Evolutionary conservation across 306 rosid species (phyloP), one percentile per base, ranked within the genome.

Genomic region (Ormosia semicastrata): DNA sequence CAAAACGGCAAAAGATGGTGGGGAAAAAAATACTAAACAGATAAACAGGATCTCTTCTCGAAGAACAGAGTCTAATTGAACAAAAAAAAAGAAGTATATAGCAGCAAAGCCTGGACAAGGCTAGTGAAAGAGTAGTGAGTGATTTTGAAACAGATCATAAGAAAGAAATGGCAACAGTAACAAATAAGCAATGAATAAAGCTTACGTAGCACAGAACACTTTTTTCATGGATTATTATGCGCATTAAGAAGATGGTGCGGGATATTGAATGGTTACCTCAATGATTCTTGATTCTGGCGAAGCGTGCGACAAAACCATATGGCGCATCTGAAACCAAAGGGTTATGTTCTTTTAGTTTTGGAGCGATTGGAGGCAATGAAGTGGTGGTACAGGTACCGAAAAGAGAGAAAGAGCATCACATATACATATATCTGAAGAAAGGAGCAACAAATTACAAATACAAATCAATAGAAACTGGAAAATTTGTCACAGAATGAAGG

Each of bases 241-340:
- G 59, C 62, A 66, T 64, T 5, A 49, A 76, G 14, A 12, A 46
- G 36, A 71, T 40, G 37, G 62, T 64, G 69, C 66, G 5, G 13
- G 15, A 7, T 37, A 77, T 75, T 49, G 36, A 75, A 58, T 17
- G 32, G 18, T 40, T 37, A 24, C 39, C 37, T 65, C 62, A 62
- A 37, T 62, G 32, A 71, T 80, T 71, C 66, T n/a, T 43, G 66
- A 71, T 54, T 34, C 72, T 50, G 73, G 9, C 40, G 30, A 78
- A 59, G 53, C 34, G n/a, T 40, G 60, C 71, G 78, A 79, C 71
- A 71, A 71, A 46, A 34, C 50, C 43, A 71, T 39, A 62, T 71
- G 84, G 65, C 77, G 73, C 34, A 80, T 77, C 82, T 50, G 75
- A 66, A 53, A 50, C 74, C 71, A 77, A 34, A 37, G 15, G 52